Percentiles rank a stretch among this genome's conserved stretches.
phyloP scores from a whole-genome alignment of 2,329 filamentous ascomycete genomes.

The Trichoderma afroharzianum region DNA sequence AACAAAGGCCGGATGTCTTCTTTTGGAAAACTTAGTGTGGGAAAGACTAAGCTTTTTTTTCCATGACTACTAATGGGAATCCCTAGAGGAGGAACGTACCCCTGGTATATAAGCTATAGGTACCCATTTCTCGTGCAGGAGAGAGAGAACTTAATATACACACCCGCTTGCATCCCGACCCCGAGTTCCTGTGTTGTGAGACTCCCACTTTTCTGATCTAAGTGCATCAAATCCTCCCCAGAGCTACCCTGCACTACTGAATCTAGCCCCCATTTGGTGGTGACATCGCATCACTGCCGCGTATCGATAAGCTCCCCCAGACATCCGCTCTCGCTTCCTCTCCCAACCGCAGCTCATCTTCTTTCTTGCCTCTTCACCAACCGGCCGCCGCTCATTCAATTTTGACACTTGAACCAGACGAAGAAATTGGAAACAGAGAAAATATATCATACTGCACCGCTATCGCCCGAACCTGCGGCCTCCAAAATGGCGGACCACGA shows the following conservation, averaged over 20 bases:
- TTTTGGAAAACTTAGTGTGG: too few species aligned
- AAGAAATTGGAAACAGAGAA: background rate
- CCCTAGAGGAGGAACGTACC: too few species aligned
- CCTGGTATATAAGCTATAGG: too few species aligned
- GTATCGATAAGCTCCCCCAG: constrained; percentile 5
- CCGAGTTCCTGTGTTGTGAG: too few species aligned
- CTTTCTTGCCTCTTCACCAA: background rate
- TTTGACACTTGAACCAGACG: background rate
- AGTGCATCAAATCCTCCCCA: background rate
- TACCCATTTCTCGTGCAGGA: too few species aligned
- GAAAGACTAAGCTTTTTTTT: too few species aligned
- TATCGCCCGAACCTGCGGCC: background rate
- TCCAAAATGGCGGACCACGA: constrained; percentile 54
- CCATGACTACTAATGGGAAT: too few species aligned
- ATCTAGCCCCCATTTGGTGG: background rate
- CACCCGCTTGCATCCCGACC: too few species aligned
- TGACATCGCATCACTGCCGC: constrained; percentile 3
- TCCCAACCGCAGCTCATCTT: background rate
- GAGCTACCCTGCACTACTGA: background rate
- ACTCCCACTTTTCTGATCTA: too few species aligned
- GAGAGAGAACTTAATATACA: too few species aligned
- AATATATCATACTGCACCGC: background rate
- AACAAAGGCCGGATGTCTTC: too few species aligned
- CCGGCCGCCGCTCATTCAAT: background rate
- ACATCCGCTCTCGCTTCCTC: background rate